Evolutionary conservation across 1,284 basidiomycete genomes (phyloP).

Genomic region (Thelephora terrestris): DNA sequence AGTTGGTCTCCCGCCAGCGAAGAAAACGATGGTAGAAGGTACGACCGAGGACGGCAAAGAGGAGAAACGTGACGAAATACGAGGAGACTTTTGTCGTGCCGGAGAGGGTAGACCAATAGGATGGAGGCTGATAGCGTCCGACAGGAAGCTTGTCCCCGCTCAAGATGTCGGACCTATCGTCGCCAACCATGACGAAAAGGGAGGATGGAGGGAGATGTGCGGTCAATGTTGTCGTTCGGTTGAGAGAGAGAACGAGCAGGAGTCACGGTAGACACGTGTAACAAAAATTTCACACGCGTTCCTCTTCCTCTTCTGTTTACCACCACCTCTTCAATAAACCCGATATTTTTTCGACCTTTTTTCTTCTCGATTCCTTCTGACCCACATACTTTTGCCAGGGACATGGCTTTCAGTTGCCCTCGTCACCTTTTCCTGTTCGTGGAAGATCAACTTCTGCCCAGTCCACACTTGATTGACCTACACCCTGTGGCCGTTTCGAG

Average conservation of each 20-base stretch:
- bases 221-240: not conserved
- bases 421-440: slow-evolving; percentile 61
- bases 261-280: slow-evolving; percentile 1
- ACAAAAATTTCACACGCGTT: not conserved
- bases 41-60: slow-evolving; percentile 21
- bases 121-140: slow-evolving; percentile 23
- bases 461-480: slow-evolving; percentile 63
- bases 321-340: not conserved
- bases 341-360: slow-evolving; percentile 7
- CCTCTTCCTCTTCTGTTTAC: not conserved
- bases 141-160: slow-evolving; percentile 38
- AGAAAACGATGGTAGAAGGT: slow-evolving; percentile 28
- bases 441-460: slow-evolving; percentile 44
- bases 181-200: not conserved
- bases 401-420: slow-evolving; percentile 55
- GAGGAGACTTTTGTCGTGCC: slow-evolving; percentile 13
- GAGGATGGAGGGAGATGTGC: no score
- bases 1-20: slow-evolving; percentile 44
- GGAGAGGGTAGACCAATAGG: slow-evolving; percentile 23
- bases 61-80: slow-evolving; percentile 8
- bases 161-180: slow-evolving; percentile 53
- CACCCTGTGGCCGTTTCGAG: slow-evolving; percentile 49
- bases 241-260: slow-evolving; percentile 4
- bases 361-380: slow-evolving; percentile 1
- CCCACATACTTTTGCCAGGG: slow-evolving; percentile 58